A percentile compares a stretch with the other conserved stretches of the same genome.
Evolutionary conservation across 164 flowering plant species (phyloP).

Genomic region (Liquidambar formosana): DNA sequence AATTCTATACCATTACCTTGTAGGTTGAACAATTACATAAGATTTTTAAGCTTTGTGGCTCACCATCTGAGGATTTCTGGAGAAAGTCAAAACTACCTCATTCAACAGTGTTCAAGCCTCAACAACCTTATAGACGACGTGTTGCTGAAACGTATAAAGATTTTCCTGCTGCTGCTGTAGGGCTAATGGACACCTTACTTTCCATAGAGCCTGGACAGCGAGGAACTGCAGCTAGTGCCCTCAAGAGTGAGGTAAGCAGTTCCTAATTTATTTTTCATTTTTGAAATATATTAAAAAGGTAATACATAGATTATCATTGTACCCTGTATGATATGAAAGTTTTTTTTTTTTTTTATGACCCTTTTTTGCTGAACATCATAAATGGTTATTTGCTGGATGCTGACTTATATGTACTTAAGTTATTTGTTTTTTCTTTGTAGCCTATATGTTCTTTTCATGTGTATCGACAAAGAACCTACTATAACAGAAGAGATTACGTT

Average conservation of each 20-base stretch:
- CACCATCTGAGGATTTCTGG: slow-evolving; percentile 87
- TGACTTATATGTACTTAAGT: no score
- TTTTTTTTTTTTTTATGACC: no score
- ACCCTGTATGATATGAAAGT: no score
- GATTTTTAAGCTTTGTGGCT: slow-evolving; percentile 83
- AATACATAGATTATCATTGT: no score
- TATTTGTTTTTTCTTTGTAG: no score
- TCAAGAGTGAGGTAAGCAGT: slow-evolving; percentile 54
- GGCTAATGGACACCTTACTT: slow-evolving; percentile 65
- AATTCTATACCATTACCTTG: slow-evolving; percentile 1
- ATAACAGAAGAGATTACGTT: no score
- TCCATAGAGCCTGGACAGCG: slow-evolving; percentile 64
- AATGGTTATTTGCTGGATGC: no score
- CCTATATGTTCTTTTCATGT: no score
- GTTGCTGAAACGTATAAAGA: slow-evolving; percentile 58
- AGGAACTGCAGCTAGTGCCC: slow-evolving; percentile 65
- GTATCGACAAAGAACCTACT: no score
- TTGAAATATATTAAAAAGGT: no score
- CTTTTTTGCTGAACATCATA: no score
- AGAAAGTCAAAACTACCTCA: slow-evolving; percentile 51
- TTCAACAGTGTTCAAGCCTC: slow-evolving; percentile 61
- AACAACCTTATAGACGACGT: slow-evolving; percentile 58
- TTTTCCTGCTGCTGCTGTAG: slow-evolving; percentile 46
- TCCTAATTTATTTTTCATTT: background rate
- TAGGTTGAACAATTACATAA: slow-evolving; percentile 90